A percentile compares a stretch with the other conserved stretches of the same genome.
Evolutionary conservation across 2,329 filamentous ascomycete genomes (phyloP).

Genomic region (Chaetomium strumarium): DNA sequence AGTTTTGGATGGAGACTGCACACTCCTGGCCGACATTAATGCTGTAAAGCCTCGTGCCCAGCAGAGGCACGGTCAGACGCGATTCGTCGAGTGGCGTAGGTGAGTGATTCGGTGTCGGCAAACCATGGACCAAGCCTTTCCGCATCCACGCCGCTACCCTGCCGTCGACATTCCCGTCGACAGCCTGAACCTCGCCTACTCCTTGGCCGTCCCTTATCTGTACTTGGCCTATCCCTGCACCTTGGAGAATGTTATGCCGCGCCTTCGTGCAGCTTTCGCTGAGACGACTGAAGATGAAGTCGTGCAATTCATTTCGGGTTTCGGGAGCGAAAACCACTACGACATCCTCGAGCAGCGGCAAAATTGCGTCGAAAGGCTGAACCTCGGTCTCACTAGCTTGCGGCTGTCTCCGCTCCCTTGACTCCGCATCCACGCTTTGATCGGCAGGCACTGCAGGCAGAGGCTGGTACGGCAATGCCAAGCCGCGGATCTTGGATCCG

Average conservation of each 20-base stretch:
- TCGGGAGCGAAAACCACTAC: conserved; percentile 49
- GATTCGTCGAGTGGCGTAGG: conserved; percentile 16
- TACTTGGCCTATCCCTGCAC: neutral
- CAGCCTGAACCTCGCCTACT: no score
- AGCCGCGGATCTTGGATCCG: neutral
- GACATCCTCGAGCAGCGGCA: conserved; percentile 51
- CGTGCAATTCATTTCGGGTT: conserved; percentile 37
- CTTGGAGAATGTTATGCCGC: neutral
- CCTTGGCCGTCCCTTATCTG: neutral
- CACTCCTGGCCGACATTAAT: conserved; percentile 41
- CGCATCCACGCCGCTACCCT: neutral
- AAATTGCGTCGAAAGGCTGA: conserved; percentile 36
- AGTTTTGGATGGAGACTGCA: conserved; percentile 51
- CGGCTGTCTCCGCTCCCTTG: neutral
- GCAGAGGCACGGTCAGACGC: neutral
- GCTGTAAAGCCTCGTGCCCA: conserved; percentile 39
- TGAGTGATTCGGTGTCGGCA: conserved; percentile 36
- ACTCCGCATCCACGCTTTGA: neutral
- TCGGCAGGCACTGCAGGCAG: no score
- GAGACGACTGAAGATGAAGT: conserved; percentile 43
- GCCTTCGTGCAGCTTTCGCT: conserved; percentile 31
- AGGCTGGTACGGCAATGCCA: neutral
- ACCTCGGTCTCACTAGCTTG: conserved; percentile 7
- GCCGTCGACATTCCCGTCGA: neutral
- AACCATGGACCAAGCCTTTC: conserved; percentile 17